Evolutionary conservation across 2,329 filamentous ascomycete genomes (phyloP).

Genomic region (Ophioceras dolichostomum): DNA sequence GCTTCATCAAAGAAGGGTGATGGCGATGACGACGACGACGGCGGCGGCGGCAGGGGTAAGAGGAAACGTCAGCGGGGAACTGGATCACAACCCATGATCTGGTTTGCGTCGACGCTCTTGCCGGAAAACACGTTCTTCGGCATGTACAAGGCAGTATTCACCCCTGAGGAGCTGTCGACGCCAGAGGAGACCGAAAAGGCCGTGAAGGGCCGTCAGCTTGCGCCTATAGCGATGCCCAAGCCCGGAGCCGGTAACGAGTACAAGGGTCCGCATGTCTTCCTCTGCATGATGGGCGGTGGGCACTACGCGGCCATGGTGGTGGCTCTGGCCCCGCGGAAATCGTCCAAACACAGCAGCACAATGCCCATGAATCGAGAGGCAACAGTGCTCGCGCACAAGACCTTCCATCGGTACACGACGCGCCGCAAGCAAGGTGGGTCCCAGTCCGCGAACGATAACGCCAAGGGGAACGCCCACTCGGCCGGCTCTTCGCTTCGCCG

Average conservation of each 20-base stretch:
- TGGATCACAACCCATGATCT: conserved; percentile 66
- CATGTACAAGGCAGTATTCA: conserved; percentile 74
- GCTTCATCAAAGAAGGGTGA: conserved; percentile 11
- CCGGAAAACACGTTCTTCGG: conserved; percentile 73
- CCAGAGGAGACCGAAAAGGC: conserved; percentile 42
- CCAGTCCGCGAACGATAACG: conserved; percentile 84
- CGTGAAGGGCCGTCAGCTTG: conserved; percentile 65
- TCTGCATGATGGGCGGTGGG: conserved; percentile 97
- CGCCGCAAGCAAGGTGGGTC: conserved; percentile 91
- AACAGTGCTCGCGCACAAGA: conserved; percentile 87
- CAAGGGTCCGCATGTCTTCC: conserved; percentile 74
- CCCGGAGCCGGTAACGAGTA: conserved; percentile 37
- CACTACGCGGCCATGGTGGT: conserved; percentile 97
- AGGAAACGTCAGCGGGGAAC: conserved; percentile 37
- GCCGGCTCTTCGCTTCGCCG: conserved; percentile 81
- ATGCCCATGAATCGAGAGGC: conserved; percentile 74
- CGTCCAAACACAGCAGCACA: conserved; percentile 51
- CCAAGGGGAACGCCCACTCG: conserved; percentile 90
- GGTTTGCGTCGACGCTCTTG: conserved; percentile 68
- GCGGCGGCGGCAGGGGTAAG: conserved; percentile 25
- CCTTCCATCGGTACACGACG: conserved; percentile 95
- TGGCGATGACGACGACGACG: conserved; percentile 17
- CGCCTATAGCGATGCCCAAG: conserved; percentile 42
- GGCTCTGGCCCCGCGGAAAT: conserved; percentile 67
- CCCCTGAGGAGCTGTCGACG: conserved; percentile 54